Percentiles rank a stretch among this genome's conserved stretches.
Conservation (phyloP, 2,329 filamentous ascomycete species). For the Fusarium verticillioides region DNA sequence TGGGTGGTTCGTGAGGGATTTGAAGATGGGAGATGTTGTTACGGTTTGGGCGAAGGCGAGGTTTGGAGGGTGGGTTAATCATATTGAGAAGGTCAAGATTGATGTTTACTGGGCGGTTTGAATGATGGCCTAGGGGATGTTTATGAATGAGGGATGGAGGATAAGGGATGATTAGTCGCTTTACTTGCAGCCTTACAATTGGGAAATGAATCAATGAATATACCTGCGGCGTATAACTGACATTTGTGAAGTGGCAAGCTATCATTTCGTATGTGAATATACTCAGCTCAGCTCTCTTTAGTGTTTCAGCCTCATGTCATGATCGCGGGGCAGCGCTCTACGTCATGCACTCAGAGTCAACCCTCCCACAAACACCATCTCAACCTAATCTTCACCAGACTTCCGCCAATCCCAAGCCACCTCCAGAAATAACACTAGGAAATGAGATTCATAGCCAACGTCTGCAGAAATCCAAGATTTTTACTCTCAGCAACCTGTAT, state of each 20-base stretch:
- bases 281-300: background rate
- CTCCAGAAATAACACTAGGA: constrained; percentile 7
- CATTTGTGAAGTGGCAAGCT: background rate
- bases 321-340: constrained; percentile 9
- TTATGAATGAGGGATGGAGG: background rate
- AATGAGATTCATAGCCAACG: constrained; percentile 22
- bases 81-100: constrained; percentile 60
- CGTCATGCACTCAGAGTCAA: constrained; percentile 4
- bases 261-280: background rate
- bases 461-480: constrained; percentile 6
- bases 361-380: background rate
- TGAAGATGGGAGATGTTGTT: constrained; percentile 70
- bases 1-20: constrained; percentile 65
- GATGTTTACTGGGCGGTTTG: constrained; percentile 69
- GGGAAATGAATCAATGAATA: background rate
- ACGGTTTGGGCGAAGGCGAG: constrained; percentile 71
- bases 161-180: constrained; percentile 4
- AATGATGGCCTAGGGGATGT: background rate
- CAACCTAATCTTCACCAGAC: background rate
- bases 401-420: background rate
- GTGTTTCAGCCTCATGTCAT: background rate
- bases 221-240: rapidly evolving
- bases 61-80: constrained; percentile 65
- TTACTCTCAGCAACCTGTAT: constrained; percentile 6
- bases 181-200: background rate